A percentile compares a stretch with the other conserved stretches of the same genome.
These are phyloP conservation scores for Thermomucor indicae-seudaticae DNA, from an alignment of 371 early-diverging fungal genomes.

Conservation along the genomic window DNA sequence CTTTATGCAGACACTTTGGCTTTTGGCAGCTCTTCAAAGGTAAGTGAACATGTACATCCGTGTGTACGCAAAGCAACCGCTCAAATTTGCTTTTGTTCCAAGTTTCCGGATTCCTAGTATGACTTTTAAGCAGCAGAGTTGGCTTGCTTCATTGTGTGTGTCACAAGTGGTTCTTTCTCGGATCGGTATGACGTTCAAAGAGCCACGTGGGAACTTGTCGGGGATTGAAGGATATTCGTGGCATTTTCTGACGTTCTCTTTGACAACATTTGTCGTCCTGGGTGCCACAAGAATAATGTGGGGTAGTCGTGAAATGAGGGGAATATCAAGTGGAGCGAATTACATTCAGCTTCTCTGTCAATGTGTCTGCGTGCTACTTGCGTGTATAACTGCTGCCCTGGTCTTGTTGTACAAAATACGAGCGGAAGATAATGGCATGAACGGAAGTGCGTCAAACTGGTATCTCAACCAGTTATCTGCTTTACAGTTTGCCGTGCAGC, in stretches of 20 bases:
- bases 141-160: too few relatives aligned
- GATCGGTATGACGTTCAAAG: too few relatives aligned
- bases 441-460: too few relatives aligned
- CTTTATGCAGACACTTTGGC: slow-evolving; percentile 53
- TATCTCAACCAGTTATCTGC: too few relatives aligned
- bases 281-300: neutral
- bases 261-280: slow-evolving; percentile 1
- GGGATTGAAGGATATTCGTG: too few relatives aligned
- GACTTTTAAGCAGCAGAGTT: too few relatives aligned
- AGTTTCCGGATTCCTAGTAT: too few relatives aligned
- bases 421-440: neutral
- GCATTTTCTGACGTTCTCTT: slow-evolving; percentile 13
- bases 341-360: slow-evolving; percentile 21
- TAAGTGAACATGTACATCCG: slow-evolving; percentile 30
- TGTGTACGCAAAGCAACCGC: too few relatives aligned
- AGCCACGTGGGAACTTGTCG: too few relatives aligned
- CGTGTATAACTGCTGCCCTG: slow-evolving; percentile 13
- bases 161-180: too few relatives aligned
- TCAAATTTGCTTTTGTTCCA: too few relatives aligned
- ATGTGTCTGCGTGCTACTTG: slow-evolving; percentile 6
- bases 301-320: slow-evolving; percentile 1
- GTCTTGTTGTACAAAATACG: slow-evolving; percentile 11
- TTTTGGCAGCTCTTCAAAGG: slow-evolving; percentile 41
- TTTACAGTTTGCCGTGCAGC: slow-evolving; percentile 19
- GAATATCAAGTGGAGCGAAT: slow-evolving; percentile 18